Conservation (phyloP, 495 filamentous ascomycete species). For the Aspergillus haitiensis region DNA sequence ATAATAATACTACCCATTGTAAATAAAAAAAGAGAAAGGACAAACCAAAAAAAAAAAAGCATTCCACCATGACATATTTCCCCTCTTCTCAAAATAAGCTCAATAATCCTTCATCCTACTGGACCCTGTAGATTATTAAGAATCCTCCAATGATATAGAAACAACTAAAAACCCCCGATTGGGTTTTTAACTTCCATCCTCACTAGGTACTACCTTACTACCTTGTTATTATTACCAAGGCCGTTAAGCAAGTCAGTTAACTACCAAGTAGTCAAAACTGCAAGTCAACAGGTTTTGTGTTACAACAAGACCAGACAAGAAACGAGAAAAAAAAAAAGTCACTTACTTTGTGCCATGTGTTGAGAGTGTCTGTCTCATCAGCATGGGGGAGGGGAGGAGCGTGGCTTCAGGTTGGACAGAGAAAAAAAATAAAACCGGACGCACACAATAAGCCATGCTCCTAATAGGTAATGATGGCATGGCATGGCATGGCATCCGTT, state of each 20-base stretch:
- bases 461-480: too few species aligned
- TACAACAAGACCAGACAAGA: neutral
- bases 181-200: neutral
- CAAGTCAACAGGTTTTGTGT: slow-evolving; percentile 11
- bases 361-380: neutral
- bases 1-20: too few species aligned
- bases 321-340: too few species aligned
- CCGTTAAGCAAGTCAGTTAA: too few species aligned
- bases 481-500: slow-evolving; percentile 1
- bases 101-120: neutral
- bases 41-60: too few species aligned
- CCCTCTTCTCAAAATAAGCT: neutral
- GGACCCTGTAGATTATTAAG: too few species aligned
- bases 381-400: too few species aligned
- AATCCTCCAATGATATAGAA: too few species aligned
- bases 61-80: too few species aligned
- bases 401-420: too few species aligned
- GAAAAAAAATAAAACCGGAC: neutral
- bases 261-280: neutral
- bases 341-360: slow-evolving; percentile 4
- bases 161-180: slow-evolving; percentile 8
- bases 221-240: too few species aligned
- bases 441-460: neutral
- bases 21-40: too few species aligned
- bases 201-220: neutral